Base-by-base conservation (phyloP, 2,329 filamentous ascomycete genomes). In the Epichloe glyceriae region DNA sequence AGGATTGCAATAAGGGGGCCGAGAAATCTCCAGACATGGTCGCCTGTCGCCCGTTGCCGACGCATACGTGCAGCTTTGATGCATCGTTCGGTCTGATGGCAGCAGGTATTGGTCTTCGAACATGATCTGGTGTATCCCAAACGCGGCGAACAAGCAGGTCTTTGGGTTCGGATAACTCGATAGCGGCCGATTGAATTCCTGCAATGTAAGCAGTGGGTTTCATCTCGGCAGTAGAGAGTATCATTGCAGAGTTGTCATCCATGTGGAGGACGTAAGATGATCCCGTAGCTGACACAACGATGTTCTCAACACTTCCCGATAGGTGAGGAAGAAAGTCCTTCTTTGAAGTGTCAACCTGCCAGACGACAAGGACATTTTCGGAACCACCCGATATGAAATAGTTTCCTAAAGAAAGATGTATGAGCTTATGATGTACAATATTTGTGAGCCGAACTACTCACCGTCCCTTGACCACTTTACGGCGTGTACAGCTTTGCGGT, bases 401-500 rank as follows among this genome's bases (percentile, higher is more conserved):
- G 63, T 95, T 89, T 47, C 88, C 87, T 93, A 57, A 14, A 8
- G 47, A 43, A 46, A 45, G 5, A 40, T 19, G 11, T 10, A 60
- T 71, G 54, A 71, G 70, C 56, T 54, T 3, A 15, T 20, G 4
- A 19, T 34, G 44, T n/a, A 22, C 1, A 14, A 10, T n/a, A 10
- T n/a, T 22, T 5, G n/a, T 6, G 2, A 43, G 17, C 46, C 12
- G 22, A 11, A 15, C 3, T 34, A 50, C 64, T 40, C 76, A 88
- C 91, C 90, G 74, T 98, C 93, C 57, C 75, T 75, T 14, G 93
- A 96, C 86, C 90, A 97, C 66, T 93, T 95, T 52, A 95, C 75
- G 10, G 87, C 78, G 59, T 86, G 83, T 8, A 96, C 89, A 46
- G 84, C 80, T 58, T 83, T 82, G 59, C 89, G 79, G 67, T 98